A percentile compares a stretch with the other conserved stretches of the same genome.
Evolutionary conservation across 768 basidiomycete species (phyloP).

Genomic region (Candolleomyces efflorescens): DNA sequence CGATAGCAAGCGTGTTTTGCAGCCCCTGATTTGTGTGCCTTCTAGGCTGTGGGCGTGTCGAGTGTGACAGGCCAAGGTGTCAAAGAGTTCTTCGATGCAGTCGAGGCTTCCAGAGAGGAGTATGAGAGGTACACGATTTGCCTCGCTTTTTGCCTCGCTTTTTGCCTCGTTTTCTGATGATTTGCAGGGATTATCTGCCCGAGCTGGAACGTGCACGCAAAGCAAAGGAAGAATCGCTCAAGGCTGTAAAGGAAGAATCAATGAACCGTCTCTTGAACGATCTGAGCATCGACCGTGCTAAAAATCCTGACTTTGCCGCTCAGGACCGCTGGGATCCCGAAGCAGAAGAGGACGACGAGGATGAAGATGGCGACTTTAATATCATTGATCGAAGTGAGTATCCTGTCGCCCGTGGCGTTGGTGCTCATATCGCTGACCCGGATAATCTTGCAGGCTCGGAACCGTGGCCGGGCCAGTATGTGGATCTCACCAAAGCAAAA

Average conservation of each 20-base stretch:
- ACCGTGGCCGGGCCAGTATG: slow-evolving; percentile 67
- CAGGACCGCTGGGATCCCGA: slow-evolving; percentile 62
- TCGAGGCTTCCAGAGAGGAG: slow-evolving; percentile 81
- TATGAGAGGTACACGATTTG: slow-evolving; percentile 87
- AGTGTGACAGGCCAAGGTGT: slow-evolving; percentile 96
- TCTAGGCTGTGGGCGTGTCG: slow-evolving; percentile 90
- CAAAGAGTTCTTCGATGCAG: slow-evolving; percentile 86
- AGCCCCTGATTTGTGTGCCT: background rate
- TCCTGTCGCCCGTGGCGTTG: background rate
- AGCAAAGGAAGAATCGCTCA: slow-evolving; percentile 58
- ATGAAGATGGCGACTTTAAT: slow-evolving; percentile 47
- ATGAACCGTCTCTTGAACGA: slow-evolving; percentile 77
- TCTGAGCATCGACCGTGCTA: slow-evolving; percentile 62
- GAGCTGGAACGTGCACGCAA: slow-evolving; percentile 74
- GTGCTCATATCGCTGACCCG: slow-evolving; percentile 4
- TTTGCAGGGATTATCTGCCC: slow-evolving; percentile 80
- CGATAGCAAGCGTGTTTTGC: background rate
- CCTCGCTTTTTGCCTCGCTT: background rate
- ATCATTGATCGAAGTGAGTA: slow-evolving; percentile 71
- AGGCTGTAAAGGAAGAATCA: slow-evolving; percentile 69
- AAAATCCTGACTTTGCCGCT: slow-evolving; percentile 51
- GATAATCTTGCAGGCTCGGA: slow-evolving; percentile 51
- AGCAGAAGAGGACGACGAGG: slow-evolving; percentile 51
- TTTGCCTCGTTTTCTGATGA: slow-evolving; percentile 1
- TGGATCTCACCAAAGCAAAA: slow-evolving; percentile 64